Conservation (phyloP, 495 filamentous ascomycete species). For the Opeltia flavorubescens region DNA sequence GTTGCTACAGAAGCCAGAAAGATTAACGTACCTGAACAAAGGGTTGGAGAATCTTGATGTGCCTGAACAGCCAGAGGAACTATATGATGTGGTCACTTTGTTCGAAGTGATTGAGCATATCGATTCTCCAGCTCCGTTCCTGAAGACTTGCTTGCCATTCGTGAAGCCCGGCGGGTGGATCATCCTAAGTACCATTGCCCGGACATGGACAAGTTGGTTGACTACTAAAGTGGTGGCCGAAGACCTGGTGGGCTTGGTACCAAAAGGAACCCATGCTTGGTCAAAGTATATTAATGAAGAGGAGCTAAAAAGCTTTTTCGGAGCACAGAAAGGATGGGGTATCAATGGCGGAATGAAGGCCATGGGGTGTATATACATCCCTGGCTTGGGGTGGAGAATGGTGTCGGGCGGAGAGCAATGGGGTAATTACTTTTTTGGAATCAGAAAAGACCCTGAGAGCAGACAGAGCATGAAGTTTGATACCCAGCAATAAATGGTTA, state of each 20-base stretch:
- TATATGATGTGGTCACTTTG: slow-evolving; percentile 64
- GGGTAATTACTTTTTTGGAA: slow-evolving; percentile 94
- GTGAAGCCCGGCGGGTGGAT: slow-evolving; percentile 89
- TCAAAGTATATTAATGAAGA: slow-evolving; percentile 79
- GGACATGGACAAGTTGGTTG: slow-evolving; percentile 74
- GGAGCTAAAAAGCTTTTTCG: slow-evolving; percentile 55
- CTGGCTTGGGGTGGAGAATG: slow-evolving; percentile 82
- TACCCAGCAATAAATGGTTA: background rate
- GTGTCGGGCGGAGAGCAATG: slow-evolving; percentile 67
- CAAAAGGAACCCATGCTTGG: slow-evolving; percentile 86
- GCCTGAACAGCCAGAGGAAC: slow-evolving; percentile 23
- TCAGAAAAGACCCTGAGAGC: slow-evolving; percentile 38
- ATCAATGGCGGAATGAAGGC: slow-evolving; percentile 33
- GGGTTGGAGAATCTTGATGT: slow-evolving; percentile 53
- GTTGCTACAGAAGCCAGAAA: slow-evolving; percentile 32
- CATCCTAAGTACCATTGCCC: slow-evolving; percentile 75
- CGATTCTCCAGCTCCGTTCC: slow-evolving; percentile 51
- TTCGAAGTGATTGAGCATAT: slow-evolving; percentile 97
- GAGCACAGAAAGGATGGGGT: slow-evolving; percentile 36
- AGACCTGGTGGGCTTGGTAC: slow-evolving; percentile 75
- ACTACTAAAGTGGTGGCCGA: slow-evolving; percentile 89
- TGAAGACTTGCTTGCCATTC: slow-evolving; percentile 50
- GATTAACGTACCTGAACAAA: slow-evolving; percentile 55
- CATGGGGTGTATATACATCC: slow-evolving; percentile 86
- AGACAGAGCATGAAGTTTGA: background rate